Evolutionary conservation across 1,284 basidiomycete genomes (phyloP).

Genomic region (Pseudozyma tsukubaensis): DNA sequence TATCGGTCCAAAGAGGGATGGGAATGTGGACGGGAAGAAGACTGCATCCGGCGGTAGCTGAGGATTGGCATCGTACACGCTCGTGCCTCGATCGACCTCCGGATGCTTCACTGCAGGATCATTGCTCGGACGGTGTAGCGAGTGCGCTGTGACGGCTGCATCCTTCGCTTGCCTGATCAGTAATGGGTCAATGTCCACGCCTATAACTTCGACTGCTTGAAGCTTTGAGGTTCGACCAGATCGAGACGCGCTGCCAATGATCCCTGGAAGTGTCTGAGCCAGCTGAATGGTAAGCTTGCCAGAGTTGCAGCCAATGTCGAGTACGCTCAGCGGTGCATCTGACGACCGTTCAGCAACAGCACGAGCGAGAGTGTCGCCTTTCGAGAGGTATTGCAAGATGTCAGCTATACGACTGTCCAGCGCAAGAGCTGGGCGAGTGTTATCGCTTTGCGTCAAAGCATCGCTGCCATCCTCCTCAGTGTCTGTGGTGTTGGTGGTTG

Average conservation of each 20-base stretch:
- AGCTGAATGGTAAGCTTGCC: constrained; percentile 42
- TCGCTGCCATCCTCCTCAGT: background rate
- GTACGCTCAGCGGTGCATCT: constrained; percentile 2
- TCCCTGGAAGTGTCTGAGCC: constrained; percentile 18
- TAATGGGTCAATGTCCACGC: constrained; percentile 41
- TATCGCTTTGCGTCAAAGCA: background rate
- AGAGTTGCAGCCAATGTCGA: constrained; percentile 47
- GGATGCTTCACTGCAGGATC: background rate
- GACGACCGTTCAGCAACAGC: background rate
- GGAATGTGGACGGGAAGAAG: constrained; percentile 38
- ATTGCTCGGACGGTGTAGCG: constrained; percentile 13
- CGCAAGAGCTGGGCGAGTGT: constrained; percentile 21
- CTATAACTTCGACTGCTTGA: constrained; percentile 4
- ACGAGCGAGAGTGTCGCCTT: background rate
- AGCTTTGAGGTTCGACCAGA: too few species aligned
- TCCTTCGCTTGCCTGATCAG: constrained; percentile 31
- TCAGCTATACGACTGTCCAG: constrained; percentile 28
- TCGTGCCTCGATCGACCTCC: too few species aligned
- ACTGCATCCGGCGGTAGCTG: constrained; percentile 14
- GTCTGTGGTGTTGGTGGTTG: constrained; percentile 4
- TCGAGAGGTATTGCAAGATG: constrained; percentile 18
- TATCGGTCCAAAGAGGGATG: constrained; percentile 21
- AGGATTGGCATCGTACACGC: too few species aligned
- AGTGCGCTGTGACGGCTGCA: constrained; percentile 20
- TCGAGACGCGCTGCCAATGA: too few species aligned